Evolutionary conservation across 768 basidiomycete genomes (phyloP), one percentile per base, ranked within the genome.

Genomic region (Pisolithus albus): DNA sequence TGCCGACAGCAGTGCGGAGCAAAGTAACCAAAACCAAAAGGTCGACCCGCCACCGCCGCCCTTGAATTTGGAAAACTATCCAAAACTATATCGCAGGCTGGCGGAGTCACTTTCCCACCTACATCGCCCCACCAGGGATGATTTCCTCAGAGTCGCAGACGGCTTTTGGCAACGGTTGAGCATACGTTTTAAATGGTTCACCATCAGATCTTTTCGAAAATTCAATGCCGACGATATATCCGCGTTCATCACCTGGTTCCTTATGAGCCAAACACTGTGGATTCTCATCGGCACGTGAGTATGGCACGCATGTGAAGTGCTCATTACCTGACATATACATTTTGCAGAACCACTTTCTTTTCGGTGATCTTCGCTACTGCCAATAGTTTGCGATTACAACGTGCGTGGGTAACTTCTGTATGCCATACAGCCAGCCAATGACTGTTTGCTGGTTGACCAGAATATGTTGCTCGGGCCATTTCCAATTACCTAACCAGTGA

Each of bases 191-290:
- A 92, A 92, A 65, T 99, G 96, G 96, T 88, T 93, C 58, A 92
- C 92, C 10, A 94, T 98, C 60, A 78, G 90, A 55, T 92, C 90
- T 4, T 99, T 96, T 72, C 82, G 95, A 44, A 85, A 82, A 61
- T 99, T 94, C 70, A 93, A 96, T 59, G 86, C 90, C 47, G 96
- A 99, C 66, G 96, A 99, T 65, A 88, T 95, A 50, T 94, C 92
- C 39, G 95, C 94, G 1, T 97, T 99, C 70, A 70, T 95, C 32
- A 93, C 90, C 48, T 94, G 92, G 89, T 92, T 96, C 58, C 72
- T 99, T 47, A 84, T 97, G 75, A 94, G 94, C 62, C 93, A 97
- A 61, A 90, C 92, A 2, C 70, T 95, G 3, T 98, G 96, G 95
- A 88, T 99, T 55, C 70, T 98, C 47, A 77, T 99, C 46, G 93